phyloP scores from a whole-genome alignment of 139 green algal genomes.

The Chlorella vulgaris region DNA sequence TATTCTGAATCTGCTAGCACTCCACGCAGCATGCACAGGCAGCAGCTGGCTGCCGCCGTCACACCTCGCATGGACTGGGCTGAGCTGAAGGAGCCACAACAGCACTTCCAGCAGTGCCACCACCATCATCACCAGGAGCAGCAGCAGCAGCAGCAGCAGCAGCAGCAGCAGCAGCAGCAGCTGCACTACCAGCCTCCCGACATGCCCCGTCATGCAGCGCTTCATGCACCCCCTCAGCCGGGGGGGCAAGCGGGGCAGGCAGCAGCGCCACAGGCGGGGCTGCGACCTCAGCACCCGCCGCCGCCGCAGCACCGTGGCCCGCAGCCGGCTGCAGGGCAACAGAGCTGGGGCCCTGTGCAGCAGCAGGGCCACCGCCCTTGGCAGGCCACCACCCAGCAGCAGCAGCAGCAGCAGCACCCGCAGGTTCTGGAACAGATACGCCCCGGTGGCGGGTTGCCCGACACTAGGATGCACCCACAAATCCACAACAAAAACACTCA shows the following conservation, averaged over 20 bases:
- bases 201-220: neutral
- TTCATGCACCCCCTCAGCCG: neutral
- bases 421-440: no score
- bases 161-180: neutral
- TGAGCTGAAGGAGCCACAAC: neutral
- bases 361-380: no score
- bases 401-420: neutral
- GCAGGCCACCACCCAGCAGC: slow-evolving; percentile 6
- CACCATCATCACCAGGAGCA: neutral
- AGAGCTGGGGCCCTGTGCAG: no score
- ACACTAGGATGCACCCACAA: no score
- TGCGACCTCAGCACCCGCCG: no score
- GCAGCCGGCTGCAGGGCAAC: no score
- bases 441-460: no score
- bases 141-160: neutral
- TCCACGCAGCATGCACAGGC: neutral
- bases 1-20: neutral
- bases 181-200: neutral
- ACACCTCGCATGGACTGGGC: slow-evolving; percentile 11
- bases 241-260: no score
- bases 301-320: no score
- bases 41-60: neutral
- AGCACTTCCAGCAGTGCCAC: neutral
- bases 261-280: no score
- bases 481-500: no score